Conservation (phyloP, 352 stramenopile species). For the Globisporangium canariense region DNA sequence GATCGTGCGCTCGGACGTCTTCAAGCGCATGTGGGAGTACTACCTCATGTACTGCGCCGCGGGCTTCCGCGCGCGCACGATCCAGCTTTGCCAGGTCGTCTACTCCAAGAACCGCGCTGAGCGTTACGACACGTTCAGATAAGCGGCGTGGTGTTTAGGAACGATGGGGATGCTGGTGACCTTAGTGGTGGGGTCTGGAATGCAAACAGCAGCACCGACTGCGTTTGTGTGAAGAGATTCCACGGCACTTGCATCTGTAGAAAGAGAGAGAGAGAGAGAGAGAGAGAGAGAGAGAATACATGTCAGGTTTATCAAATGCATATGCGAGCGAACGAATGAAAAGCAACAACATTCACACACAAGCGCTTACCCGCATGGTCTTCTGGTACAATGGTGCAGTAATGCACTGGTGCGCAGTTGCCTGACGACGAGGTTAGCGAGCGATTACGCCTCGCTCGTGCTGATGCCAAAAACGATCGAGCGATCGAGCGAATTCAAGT, state of each 20-base stretch:
- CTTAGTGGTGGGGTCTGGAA: too few relatives aligned
- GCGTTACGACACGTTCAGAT: slow-evolving; percentile 81
- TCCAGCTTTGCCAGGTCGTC: slow-evolving; percentile 81
- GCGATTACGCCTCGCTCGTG: too few relatives aligned
- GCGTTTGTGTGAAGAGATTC: background rate
- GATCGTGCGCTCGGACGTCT: slow-evolving; percentile 78
- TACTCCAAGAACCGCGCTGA: slow-evolving; percentile 83
- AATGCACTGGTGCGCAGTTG: too few relatives aligned
- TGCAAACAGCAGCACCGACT: background rate
- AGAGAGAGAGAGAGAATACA: slow-evolving; percentile 4
- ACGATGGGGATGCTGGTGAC: background rate
- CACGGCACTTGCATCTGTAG: slow-evolving; percentile 1
- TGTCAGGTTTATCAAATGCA: slow-evolving; percentile 9
- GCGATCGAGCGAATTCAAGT: too few relatives aligned
- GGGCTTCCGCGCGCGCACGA: slow-evolving; percentile 85
- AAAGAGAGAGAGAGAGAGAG: slow-evolving; percentile 6
- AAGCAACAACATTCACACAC: background rate
- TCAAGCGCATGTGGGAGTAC: slow-evolving; percentile 88
- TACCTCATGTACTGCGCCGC: slow-evolving; percentile 89
- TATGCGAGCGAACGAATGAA: background rate
- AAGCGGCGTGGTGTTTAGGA: slow-evolving; percentile 17
- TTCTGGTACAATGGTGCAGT: too few relatives aligned
- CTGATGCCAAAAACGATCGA: too few relatives aligned
- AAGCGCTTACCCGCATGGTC: too few relatives aligned
- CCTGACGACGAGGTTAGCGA: too few relatives aligned